These are phyloP conservation scores for Brachypodium distachyon DNA, from an alignment of 202 grass and related monocot genomes.

Conservation along the genomic window DNA sequence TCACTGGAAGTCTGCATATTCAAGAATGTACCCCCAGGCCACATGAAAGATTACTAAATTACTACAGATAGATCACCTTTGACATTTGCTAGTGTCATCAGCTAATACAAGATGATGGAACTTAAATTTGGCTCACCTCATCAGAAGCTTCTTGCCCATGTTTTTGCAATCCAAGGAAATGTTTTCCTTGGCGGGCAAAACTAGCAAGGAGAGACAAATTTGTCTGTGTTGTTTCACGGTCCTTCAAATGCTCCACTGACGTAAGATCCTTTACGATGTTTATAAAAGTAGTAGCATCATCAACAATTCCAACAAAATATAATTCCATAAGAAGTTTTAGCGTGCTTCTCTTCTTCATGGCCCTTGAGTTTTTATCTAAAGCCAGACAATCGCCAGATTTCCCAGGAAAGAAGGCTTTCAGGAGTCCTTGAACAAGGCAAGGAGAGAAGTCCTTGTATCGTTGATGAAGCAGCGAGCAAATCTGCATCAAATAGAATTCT, in stretches of 20 bases:
- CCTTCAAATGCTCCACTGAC: slow-evolving; percentile 47
- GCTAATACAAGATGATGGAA: background rate
- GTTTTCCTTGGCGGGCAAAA: slow-evolving; percentile 61
- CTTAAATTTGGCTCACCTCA: slow-evolving; percentile 30
- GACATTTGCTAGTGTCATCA: background rate
- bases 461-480: slow-evolving; percentile 73
- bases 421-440: slow-evolving; percentile 59
- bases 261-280: slow-evolving; percentile 67
- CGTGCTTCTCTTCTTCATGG: slow-evolving; percentile 65
- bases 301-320: slow-evolving; percentile 65
- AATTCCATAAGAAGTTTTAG: slow-evolving; percentile 67
- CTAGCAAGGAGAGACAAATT: slow-evolving; percentile 65
- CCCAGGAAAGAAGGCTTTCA: slow-evolving; percentile 60
- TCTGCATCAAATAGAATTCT: slow-evolving; percentile 29
- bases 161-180: slow-evolving; percentile 44
- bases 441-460: slow-evolving; percentile 72
- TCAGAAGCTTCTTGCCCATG: slow-evolving; percentile 47
- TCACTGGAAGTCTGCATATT: background rate
- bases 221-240: slow-evolving; percentile 55
- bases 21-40: background rate
- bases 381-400: slow-evolving; percentile 59
- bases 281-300: slow-evolving; percentile 50
- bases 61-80: background rate
- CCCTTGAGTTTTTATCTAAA: slow-evolving; percentile 44
- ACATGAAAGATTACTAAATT: background rate